Percentiles rank a stretch among this genome's conserved stretches.
Conservation (phyloP, 176 grass and related monocot species). For the Oryza australiensis region DNA sequence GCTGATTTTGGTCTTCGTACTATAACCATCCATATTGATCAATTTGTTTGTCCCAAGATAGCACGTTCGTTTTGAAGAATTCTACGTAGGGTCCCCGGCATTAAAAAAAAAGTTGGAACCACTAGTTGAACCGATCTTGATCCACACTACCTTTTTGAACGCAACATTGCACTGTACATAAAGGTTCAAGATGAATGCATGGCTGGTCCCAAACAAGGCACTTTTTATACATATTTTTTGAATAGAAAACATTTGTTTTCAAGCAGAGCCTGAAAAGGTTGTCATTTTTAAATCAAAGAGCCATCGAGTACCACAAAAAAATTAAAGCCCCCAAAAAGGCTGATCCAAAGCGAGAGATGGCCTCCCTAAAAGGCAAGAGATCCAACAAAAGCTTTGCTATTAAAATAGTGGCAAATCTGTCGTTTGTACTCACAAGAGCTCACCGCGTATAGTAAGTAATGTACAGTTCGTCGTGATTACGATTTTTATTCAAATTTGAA, state of each 20-base stretch:
- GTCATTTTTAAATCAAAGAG: slow-evolving; percentile 15
- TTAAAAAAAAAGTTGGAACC: not conserved
- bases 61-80: not conserved
- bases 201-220: not conserved
- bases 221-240: not conserved
- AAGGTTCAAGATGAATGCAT: slow-evolving; percentile 3
- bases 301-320: slow-evolving; percentile 35
- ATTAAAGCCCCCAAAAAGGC: not conserved
- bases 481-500: not conserved
- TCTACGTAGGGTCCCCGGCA: not conserved
- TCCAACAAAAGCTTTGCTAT: slow-evolving; percentile 20
- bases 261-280: not conserved
- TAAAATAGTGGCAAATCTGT: slow-evolving; percentile 13
- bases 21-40: not conserved
- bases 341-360: not conserved
- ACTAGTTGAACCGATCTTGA: not conserved
- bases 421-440: not conserved
- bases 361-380: slow-evolving; percentile 10
- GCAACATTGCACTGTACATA: not conserved
- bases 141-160: not conserved
- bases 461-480: not conserved
- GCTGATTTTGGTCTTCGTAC: not conserved
- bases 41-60: not conserved
- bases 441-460: not conserved
- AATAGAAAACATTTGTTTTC: not conserved